Evolutionary conservation across 2,329 filamentous ascomycete species (phyloP).

Genomic region (Rutstroemia sp.): DNA sequence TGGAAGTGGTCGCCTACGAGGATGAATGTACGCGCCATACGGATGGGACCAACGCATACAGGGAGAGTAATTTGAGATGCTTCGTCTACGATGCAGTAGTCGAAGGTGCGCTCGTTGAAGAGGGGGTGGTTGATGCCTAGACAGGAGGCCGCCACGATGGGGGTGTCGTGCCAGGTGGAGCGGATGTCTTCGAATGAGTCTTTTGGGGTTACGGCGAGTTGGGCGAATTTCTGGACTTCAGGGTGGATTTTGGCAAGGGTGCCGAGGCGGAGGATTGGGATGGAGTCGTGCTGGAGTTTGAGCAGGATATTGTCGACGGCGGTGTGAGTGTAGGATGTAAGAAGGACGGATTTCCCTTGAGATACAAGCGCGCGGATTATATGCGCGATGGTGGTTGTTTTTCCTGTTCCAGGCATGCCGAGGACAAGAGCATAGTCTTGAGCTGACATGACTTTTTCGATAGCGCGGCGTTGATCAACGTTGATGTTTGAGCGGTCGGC

Average conservation of each 20-base stretch:
- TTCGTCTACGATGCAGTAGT: conserved; percentile 98
- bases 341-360: conserved; percentile 83
- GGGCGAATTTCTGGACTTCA: conserved; percentile 79
- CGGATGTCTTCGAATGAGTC: conserved; percentile 76
- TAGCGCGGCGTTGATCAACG: conserved; percentile 75
- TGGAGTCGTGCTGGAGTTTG: conserved; percentile 74
- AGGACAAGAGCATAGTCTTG: conserved; percentile 94
- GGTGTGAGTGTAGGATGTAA: conserved; percentile 95
- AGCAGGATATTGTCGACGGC: conserved; percentile 97
- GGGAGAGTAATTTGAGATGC: conserved; percentile 95
- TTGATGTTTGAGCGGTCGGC: conserved; percentile 65
- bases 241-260: conserved; percentile 79
- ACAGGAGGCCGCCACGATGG: conserved; percentile 91
- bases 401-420: conserved; percentile 96
- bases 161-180: conserved; percentile 74
- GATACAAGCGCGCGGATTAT: conserved; percentile 87
- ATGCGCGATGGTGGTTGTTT: conserved; percentile 96
- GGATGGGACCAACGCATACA: conserved; percentile 87
- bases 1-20: conserved; percentile 96
- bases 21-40: conserved; percentile 87
- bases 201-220: conserved; percentile 66
- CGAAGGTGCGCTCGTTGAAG: conserved; percentile 83
- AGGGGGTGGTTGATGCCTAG: conserved; percentile 83
- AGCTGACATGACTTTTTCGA: conserved; percentile 92
- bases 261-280: conserved; percentile 78